Evolutionary conservation across 2,329 filamentous ascomycete species (phyloP), one percentile per base, ranked within the genome.

Genomic region (Sphaerostilbella broomeana): DNA sequence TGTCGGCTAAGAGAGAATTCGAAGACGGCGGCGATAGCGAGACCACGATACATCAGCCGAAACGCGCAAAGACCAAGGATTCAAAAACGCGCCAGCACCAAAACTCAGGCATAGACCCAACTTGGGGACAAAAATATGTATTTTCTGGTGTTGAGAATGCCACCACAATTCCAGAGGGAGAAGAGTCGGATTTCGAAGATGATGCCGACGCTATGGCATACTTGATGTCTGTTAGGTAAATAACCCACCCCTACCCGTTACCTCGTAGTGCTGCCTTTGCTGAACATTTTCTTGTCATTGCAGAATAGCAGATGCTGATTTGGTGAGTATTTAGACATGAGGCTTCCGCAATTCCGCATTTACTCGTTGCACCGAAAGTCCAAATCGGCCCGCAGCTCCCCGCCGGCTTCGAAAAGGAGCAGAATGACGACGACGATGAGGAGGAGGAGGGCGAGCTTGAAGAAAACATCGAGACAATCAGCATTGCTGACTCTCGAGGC

Each of bases 81-180:
- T 45, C 51, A 24, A 65, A 59, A 51, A 44, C 59, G 41, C 61
- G 60, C 44, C 61, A 65, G 36, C 61, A 66, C 38, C 60, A 67
- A 43, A 62, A 67, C 47, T 63, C 65, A 4, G 61, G 64, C 34
- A 69, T 79, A 43, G 73, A 86, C 56, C 72, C 77, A 8, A 74
- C 77, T 3, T 86, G 79, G 59, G 84, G 84, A 27, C 83, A 86
- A 61, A 76, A 79, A 59, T 77, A 78, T 52, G 82, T 82, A 29
- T 84, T 88, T 50, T 79, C 81, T 6, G 73, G 73, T n/a, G 61
- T 77, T 11, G 72, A 77, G 31, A 67, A 72, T 44, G 48, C 58
- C n/a, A 60, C 64, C 4, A 67, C 65, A 3, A 60, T 64, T 27
- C 58, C 65, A 4, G 61, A 56, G 8, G 73, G 74, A 34, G 72